Evolutionary conservation across 805 yeast genomes (phyloP).

Genomic region (Wickerhamomyces pijperi): DNA sequence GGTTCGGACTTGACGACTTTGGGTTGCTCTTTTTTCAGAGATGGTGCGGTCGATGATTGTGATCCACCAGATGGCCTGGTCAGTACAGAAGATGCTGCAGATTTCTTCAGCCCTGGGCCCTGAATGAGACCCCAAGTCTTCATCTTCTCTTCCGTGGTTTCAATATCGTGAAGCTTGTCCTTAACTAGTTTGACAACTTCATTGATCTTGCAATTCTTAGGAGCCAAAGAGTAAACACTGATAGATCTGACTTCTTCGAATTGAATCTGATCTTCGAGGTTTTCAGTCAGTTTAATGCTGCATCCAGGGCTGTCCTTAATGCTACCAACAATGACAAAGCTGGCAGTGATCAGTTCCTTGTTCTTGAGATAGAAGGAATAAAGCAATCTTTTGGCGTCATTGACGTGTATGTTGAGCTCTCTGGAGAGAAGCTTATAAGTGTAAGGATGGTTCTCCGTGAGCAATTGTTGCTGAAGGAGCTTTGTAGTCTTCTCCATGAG

Average conservation of each 20-base stretch:
- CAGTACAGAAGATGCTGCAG: slow-evolving; percentile 1
- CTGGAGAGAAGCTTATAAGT: slow-evolving; percentile 33
- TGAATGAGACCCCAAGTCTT: slow-evolving; percentile 15
- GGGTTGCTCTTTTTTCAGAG: background rate
- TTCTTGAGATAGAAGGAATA: slow-evolving; percentile 27
- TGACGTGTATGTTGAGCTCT: slow-evolving; percentile 25
- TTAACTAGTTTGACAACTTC: slow-evolving; percentile 9
- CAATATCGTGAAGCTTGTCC: slow-evolving; percentile 5
- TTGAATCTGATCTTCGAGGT: slow-evolving; percentile 15
- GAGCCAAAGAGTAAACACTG: slow-evolving; percentile 28
- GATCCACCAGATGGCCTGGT: background rate
- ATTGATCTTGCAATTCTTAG: slow-evolving; percentile 10
- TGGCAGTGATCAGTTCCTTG: slow-evolving; percentile 25
- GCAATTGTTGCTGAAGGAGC: slow-evolving; percentile 3
- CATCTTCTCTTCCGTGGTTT: slow-evolving; percentile 8
- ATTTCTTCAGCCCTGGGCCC: slow-evolving; percentile 11
- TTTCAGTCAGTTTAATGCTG: slow-evolving; percentile 14
- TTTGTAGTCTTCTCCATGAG: slow-evolving; percentile 3
- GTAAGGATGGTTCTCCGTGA: slow-evolving; percentile 14
- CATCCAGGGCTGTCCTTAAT: slow-evolving; percentile 7
- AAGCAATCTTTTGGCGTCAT: slow-evolving; percentile 28
- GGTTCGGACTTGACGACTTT: background rate
- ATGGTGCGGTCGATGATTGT: background rate
- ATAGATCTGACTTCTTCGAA: slow-evolving; percentile 24
- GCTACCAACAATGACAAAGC: slow-evolving; percentile 30